Evolutionary conservation across 129 eudicot species (phyloP).

Genomic region (Chrysanthemum makinoi): DNA sequence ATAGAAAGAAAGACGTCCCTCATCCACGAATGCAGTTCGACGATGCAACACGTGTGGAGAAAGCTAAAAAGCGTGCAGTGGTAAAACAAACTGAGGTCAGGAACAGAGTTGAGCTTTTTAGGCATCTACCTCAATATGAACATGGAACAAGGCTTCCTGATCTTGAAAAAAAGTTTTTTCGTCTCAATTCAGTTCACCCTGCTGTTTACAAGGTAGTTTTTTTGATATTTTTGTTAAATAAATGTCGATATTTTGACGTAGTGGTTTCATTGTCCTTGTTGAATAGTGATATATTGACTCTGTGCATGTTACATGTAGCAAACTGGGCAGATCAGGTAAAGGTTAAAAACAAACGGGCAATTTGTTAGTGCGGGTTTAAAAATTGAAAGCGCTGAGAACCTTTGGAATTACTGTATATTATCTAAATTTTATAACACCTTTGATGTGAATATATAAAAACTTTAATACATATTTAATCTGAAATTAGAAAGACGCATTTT

Average conservation of each 20-base stretch:
- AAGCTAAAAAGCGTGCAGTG: conserved; percentile 92
- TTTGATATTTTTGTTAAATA: background rate
- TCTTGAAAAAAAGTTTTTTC: conserved; percentile 77
- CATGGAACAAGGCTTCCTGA: conserved; percentile 94
- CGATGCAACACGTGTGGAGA: conserved; percentile 85
- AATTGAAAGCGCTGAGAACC: no score
- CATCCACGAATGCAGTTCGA: conserved; percentile 99
- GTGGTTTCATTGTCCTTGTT: background rate
- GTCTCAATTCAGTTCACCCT: conserved; percentile 82
- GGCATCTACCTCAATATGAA: conserved; percentile 96
- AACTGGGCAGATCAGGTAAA: background rate
- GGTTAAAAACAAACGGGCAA: no score
- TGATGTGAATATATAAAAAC: no score
- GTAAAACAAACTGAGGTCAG: conserved; percentile 90
- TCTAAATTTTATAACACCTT: no score
- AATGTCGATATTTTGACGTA: background rate
- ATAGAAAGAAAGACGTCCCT: conserved; percentile 91
- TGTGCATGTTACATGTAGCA: background rate
- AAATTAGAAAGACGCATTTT: no score
- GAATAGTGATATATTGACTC: background rate
- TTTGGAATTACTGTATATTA: no score
- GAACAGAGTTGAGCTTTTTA: conserved; percentile 85
- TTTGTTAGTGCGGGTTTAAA: no score
- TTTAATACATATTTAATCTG: no score
- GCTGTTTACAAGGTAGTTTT: conserved; percentile 83